phyloP scores from a whole-genome alignment of 257 asterid species.

The Solanum corneliomulleri region DNA sequence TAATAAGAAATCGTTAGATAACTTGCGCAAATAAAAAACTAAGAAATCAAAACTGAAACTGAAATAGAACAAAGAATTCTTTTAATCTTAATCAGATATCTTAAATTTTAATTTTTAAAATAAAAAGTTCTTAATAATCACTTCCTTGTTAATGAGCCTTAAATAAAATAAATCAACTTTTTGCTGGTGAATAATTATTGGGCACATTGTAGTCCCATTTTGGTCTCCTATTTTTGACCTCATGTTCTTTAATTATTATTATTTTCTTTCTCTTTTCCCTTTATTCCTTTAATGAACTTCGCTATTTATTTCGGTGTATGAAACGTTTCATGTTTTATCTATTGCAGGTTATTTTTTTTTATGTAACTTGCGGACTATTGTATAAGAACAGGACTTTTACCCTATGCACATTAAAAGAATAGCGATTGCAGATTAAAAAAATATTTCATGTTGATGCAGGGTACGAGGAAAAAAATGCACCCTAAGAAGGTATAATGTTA shows the following conservation, averaged over 20 bases:
- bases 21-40: neutral
- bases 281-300: neutral
- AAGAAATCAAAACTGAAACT: neutral
- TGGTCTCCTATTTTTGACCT: neutral
- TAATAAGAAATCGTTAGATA: neutral
- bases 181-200: neutral
- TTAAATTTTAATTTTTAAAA: neutral
- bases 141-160: neutral
- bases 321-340: neutral
- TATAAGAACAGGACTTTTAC: rapidly evolving
- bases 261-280: neutral
- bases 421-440: rapidly evolving
- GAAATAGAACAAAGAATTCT: no score
- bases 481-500: neutral
- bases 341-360: rapidly evolving
- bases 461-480: neutral
- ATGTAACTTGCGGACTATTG: no score
- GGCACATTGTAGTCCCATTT: neutral
- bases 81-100: neutral
- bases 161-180: neutral
- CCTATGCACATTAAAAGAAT: rapidly evolving
- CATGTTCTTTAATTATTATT: neutral
- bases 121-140: neutral
- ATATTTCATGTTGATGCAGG: neutral
- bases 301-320: rapidly evolving